These are phyloP conservation scores for Biscogniauxia marginata DNA, from an alignment of 2,329 filamentous ascomycete species.

Conservation along the genomic window DNA sequence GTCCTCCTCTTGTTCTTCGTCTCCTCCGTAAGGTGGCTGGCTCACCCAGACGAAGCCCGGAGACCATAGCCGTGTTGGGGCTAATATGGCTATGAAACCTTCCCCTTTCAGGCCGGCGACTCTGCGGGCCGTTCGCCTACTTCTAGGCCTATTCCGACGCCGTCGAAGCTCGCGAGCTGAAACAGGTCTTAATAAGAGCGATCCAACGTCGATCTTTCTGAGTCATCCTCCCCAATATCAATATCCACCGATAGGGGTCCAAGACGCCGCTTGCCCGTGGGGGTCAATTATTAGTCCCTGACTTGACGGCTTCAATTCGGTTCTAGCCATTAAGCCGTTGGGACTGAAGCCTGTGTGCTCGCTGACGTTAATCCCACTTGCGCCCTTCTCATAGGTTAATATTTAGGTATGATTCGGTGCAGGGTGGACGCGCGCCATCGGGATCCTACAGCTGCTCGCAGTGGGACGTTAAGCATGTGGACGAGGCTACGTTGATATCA, in stretches of 20 bases:
- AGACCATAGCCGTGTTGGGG: constrained; percentile 16
- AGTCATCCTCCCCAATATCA: constrained; percentile 11
- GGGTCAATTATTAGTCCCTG: background rate
- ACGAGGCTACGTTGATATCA: constrained; percentile 13
- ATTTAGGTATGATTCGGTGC: constrained; percentile 18
- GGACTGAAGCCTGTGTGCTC: background rate
- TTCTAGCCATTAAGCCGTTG: constrained; percentile 6
- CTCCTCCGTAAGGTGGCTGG: background rate
- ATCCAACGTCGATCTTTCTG: constrained; percentile 21
- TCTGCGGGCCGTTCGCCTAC: constrained; percentile 17
- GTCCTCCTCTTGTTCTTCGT: background rate
- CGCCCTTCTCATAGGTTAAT: background rate
- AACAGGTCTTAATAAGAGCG: constrained; percentile 27
- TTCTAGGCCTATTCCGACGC: constrained; percentile 11
- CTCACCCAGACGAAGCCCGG: constrained; percentile 16
- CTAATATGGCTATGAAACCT: constrained; percentile 28
- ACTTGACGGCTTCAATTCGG: constrained; percentile 5
- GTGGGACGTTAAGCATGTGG: constrained; percentile 7
- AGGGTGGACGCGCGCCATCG: constrained; percentile 15
- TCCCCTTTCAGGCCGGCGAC: constrained; percentile 22
- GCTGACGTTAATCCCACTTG: constrained; percentile 8
- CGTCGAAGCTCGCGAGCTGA: constrained; percentile 25
- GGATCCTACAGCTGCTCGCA: constrained; percentile 6
- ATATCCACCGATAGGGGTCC: background rate
- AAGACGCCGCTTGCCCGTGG: background rate